Conservation (phyloP, 2,329 filamentous ascomycete species). For the Davidsoniella neocaledoniae region DNA sequence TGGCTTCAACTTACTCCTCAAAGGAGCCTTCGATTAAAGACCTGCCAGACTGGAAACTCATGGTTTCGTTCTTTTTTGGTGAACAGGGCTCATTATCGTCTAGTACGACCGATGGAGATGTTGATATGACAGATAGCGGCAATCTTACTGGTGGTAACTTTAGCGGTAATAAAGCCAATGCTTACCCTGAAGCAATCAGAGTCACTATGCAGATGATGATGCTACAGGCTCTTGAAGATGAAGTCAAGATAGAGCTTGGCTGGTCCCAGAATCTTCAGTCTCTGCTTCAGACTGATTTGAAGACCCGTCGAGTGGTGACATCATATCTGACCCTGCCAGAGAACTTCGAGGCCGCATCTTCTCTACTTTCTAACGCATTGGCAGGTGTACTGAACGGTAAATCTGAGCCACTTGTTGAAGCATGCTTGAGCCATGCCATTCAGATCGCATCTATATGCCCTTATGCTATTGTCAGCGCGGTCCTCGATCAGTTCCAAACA, state of each 20-base stretch:
- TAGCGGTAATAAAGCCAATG: conserved; percentile 27
- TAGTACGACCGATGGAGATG: conserved; percentile 15
- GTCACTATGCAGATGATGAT: conserved; percentile 45
- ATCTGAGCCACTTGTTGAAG: conserved; percentile 34
- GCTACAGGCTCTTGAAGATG: conserved; percentile 28
- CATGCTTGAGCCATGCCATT: conserved; percentile 35
- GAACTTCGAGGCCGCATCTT: conserved; percentile 9
- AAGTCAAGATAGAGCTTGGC: conserved; percentile 51
- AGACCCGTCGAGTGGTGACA: conserved; percentile 42
- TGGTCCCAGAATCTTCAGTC: conserved; percentile 73
- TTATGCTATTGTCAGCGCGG: conserved; percentile 17
- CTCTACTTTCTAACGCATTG: conserved; percentile 7
- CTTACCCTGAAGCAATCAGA: conserved; percentile 51
- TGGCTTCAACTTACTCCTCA: conserved; percentile 29
- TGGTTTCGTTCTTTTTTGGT: conserved; percentile 33
- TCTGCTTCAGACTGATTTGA: conserved; percentile 51
- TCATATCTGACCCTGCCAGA: conserved; percentile 31
- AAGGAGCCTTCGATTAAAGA: conserved; percentile 17
- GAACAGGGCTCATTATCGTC: not conserved
- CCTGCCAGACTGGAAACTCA: conserved; percentile 35
- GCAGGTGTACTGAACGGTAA: conserved; percentile 24
- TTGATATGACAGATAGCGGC: conserved; percentile 20
- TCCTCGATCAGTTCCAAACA: conserved; percentile 20
- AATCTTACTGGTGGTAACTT: conserved; percentile 19
- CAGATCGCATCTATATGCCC: conserved; percentile 35